Conservation (phyloP, 441 rosid genomes). For the Syzygium malaccense region DNA sequence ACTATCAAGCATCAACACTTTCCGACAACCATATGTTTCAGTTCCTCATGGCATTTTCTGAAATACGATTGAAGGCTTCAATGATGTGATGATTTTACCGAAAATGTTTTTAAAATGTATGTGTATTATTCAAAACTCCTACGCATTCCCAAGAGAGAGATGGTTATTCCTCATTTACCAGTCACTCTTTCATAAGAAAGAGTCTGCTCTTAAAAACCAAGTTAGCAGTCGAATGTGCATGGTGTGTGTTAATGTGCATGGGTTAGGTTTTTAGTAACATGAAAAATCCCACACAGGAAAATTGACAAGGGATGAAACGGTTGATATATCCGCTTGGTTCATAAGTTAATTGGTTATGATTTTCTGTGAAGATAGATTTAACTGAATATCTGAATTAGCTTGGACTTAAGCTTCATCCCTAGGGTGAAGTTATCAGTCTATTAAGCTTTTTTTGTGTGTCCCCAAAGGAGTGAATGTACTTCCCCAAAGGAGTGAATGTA, state of each 20-base stretch:
- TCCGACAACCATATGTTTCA: neutral
- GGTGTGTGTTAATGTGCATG: neutral
- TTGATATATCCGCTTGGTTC: neutral
- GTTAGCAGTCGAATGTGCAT: neutral
- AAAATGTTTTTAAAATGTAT: neutral
- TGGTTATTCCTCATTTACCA: neutral
- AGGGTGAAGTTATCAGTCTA: neutral
- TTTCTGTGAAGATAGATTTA: neutral
- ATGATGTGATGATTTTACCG: neutral
- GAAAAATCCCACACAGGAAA: neutral
- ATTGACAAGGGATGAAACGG: neutral
- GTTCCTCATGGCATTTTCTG: neutral
- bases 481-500: no score
- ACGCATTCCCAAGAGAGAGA: neutral
- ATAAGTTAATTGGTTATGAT: neutral
- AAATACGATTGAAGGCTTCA: neutral
- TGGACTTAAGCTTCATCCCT: neutral
- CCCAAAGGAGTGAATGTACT: neutral
- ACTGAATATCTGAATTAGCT: neutral
- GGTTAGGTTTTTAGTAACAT: neutral
- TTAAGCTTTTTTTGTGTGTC: neutral
- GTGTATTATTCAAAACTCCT: neutral
- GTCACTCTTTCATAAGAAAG: neutral
- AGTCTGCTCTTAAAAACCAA: neutral
- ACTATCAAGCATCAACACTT: neutral